Evolutionary conservation across 352 stramenopile genomes (phyloP).

Genomic region (Phytophthora sp.): DNA sequence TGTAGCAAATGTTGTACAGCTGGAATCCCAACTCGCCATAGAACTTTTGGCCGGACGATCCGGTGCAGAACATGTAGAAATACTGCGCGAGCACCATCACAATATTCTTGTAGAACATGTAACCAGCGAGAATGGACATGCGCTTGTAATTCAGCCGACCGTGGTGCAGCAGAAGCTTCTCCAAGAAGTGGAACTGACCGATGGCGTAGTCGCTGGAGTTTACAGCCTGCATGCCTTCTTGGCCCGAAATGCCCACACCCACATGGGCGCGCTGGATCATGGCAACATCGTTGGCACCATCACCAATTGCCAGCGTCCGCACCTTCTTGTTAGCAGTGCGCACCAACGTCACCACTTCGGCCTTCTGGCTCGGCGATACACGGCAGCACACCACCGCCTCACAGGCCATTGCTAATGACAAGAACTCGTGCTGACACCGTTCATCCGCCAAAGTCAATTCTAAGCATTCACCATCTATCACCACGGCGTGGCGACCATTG

Average conservation of each 20-base stretch:
- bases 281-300: conserved; percentile 95
- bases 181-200: conserved; percentile 96
- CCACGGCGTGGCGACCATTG: conserved; percentile 54
- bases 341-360: conserved; percentile 76
- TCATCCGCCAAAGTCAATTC: conserved; percentile 66
- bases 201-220: conserved; percentile 98
- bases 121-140: conserved; percentile 93
- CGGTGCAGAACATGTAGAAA: conserved; percentile 92
- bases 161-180: conserved; percentile 96
- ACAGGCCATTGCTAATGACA: conserved; percentile 72
- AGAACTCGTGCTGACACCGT: conserved; percentile 59
- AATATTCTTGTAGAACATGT: conserved; percentile 99
- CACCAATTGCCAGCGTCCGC: conserved; percentile 90
- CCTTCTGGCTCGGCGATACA: conserved; percentile 86
- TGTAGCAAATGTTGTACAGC: conserved; percentile 95
- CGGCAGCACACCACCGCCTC: conserved; percentile 84
- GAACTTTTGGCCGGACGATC: conserved; percentile 90
- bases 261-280: conserved; percentile 95
- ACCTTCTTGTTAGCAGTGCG: conserved; percentile 51
- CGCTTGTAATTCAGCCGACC: conserved; percentile 97
- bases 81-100: conserved; percentile 91
- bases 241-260: conserved; percentile 90
- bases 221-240: conserved; percentile 95
- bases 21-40: conserved; percentile 83
- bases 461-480: conserved; percentile 76